Base-by-base conservation (phyloP, 1,139 yeast genomes). In the Hyphopichia burtonii region DNA sequence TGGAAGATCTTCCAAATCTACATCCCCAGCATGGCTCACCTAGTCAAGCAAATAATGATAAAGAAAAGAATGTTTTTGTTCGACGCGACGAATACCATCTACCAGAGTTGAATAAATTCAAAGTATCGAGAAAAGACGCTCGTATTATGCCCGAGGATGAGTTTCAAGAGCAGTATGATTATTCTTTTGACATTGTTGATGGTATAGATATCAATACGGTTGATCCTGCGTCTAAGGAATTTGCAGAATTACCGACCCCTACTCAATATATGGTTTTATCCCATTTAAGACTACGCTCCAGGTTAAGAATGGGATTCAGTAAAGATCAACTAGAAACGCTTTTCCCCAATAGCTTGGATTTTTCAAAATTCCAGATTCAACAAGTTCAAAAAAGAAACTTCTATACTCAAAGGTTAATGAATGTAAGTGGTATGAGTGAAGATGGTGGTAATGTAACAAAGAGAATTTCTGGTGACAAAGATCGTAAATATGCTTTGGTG, bases 231-330 rank as follows among this genome's bases (percentile, higher is more conserved):
- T 84, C 93, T 0, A 61, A 73, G 33, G 86, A 82, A 49, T 86
- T 86, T 56, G 71, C 73, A 14, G 72, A 71, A 31, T 61, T 86
- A 19, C 96, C 99, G 0, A 66, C 84, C 42, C 79, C 91, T 0
- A 84, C 96, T 0, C 97, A 90, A 56, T 94, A 93, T 56, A 89
- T 89, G 78, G 79, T 90, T 2, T 66, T 94, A 20, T 88, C 93
- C 10, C 89, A 89, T 43, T 76, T 95, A 16, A 65, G 99, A 42
- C 67, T 90, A 30, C 76, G 89, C 48, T 91, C 98, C 0, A 69
- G 99, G 43, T 76, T 94, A 59, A 82, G 99, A 67, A 85, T 94
- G 96, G 99, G 99, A 0, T 89, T 86, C 56, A 75, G 91, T 0
- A 88, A 89, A 46, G 93, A 87, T 14, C 97, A 94, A 55, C 67